Evolutionary conservation across 2,329 filamentous ascomycete species (phyloP).

Genomic region (Botrytis cinerea): DNA sequence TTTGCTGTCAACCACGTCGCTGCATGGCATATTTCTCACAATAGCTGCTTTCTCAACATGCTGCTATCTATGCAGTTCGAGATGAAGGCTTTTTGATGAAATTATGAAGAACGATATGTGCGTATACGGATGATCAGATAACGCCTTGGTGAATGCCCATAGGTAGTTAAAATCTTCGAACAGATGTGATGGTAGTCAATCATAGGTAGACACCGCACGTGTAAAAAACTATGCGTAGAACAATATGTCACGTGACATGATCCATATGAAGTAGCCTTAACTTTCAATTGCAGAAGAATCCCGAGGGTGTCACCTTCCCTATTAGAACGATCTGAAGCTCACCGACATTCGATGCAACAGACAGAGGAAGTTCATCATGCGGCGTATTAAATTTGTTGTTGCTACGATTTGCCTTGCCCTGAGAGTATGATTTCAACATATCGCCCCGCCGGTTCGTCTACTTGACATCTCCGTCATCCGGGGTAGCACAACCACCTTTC

Average conservation of each 20-base stretch:
- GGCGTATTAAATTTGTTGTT: background rate
- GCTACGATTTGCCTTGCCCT: background rate
- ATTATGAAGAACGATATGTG: background rate
- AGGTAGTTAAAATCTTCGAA: background rate
- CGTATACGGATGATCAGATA: background rate
- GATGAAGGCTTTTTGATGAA: background rate
- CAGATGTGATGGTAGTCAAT: background rate
- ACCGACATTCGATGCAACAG: background rate
- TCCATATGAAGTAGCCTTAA: background rate
- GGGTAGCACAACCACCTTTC: background rate
- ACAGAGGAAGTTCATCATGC: background rate
- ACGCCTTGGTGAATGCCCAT: background rate
- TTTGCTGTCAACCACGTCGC: background rate
- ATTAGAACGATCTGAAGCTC: background rate
- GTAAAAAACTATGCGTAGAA: background rate
- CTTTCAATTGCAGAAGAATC: background rate
- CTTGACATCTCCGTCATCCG: background rate
- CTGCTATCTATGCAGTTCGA: background rate
- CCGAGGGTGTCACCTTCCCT: background rate
- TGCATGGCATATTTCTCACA: background rate
- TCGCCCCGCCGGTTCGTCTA: background rate
- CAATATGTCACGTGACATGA: background rate
- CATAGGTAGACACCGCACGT: background rate
- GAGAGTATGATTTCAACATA: background rate
- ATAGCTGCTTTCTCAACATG: background rate